Conservation (phyloP, 2,329 filamentous ascomycete genomes). For the Emergomyces africanus region DNA sequence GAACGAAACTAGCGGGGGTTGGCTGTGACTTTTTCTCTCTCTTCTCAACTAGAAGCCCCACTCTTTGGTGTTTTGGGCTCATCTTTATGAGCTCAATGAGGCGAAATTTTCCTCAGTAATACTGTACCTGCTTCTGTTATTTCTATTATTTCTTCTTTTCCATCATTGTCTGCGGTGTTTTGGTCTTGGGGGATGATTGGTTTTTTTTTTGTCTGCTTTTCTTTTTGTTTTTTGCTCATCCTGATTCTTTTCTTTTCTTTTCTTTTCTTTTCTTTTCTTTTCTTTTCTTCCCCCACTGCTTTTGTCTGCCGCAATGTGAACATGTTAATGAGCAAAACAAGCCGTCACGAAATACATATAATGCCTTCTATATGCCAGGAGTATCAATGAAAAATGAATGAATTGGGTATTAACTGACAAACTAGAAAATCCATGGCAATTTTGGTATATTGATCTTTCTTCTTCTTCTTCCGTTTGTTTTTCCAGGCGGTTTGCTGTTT, state of each 20-base stretch:
- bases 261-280: too few species aligned
- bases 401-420: not conserved
- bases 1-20: constrained; percentile 21
- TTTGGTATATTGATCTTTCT: not conserved
- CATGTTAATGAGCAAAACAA: not conserved
- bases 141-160: constrained; percentile 11
- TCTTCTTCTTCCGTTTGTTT: too few species aligned
- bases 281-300: too few species aligned
- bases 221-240: too few species aligned
- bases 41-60: not conserved
- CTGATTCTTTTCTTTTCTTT: too few species aligned
- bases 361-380: not conserved
- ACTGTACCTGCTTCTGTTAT: constrained; percentile 3
- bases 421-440: not conserved
- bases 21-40: constrained; percentile 21
- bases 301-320: not conserved
- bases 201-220: not conserved
- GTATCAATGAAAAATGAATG: not conserved
- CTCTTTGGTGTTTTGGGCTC: constrained; percentile 5
- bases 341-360: not conserved
- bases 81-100: constrained; percentile 6
- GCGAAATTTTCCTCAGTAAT: constrained; percentile 11
- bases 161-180: not conserved
- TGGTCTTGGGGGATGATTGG: not conserved
- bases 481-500: not conserved